Evolutionary conservation across 1,284 basidiomycete genomes (phyloP).

Genomic region (Heterobasidion annosum): DNA sequence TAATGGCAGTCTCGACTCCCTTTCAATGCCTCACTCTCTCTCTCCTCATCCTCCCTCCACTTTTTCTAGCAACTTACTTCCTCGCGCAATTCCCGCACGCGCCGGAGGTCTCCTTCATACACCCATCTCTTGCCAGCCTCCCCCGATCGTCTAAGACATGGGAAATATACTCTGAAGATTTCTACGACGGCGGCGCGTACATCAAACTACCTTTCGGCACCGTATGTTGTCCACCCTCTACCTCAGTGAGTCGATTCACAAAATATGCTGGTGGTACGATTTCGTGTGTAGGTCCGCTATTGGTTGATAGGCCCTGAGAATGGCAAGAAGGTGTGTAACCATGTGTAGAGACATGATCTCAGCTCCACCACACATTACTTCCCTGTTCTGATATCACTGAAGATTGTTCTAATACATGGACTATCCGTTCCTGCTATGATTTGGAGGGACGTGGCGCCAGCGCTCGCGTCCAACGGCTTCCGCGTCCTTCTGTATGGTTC

Average conservation of each 20-base stretch:
- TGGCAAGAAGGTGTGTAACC: conserved; percentile 49
- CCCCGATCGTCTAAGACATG: conserved; percentile 44
- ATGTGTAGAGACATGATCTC: not conserved
- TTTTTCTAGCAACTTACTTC: conserved; percentile 50
- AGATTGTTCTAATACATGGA: conserved; percentile 73
- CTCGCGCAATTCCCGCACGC: conserved; percentile 54
- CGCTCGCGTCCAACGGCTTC: conserved; percentile 53
- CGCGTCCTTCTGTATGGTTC: conserved; percentile 67
- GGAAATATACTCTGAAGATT: conserved; percentile 62
- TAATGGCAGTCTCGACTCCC: conserved; percentile 20
- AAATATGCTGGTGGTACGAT: conserved; percentile 5
- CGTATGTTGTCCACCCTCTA: conserved; percentile 22
- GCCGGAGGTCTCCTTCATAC: conserved; percentile 35
- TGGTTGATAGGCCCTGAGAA: conserved; percentile 65
- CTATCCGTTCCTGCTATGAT: conserved; percentile 69
- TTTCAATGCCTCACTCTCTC: conserved; percentile 44
- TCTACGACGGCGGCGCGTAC: conserved; percentile 58
- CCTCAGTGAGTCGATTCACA: conserved; percentile 2
- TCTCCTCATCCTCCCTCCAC: conserved; percentile 47
- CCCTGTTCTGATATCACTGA: conserved; percentile 1
- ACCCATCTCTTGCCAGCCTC: conserved; percentile 51
- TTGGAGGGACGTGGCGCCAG: conserved; percentile 64
- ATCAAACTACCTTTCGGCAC: conserved; percentile 51
- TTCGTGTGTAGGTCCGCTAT: conserved; percentile 47
- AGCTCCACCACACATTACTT: not conserved